These are phyloP conservation scores for Dissoconium aciculare DNA, from an alignment of 2,329 filamentous ascomycete species.

Conservation along the genomic window DNA sequence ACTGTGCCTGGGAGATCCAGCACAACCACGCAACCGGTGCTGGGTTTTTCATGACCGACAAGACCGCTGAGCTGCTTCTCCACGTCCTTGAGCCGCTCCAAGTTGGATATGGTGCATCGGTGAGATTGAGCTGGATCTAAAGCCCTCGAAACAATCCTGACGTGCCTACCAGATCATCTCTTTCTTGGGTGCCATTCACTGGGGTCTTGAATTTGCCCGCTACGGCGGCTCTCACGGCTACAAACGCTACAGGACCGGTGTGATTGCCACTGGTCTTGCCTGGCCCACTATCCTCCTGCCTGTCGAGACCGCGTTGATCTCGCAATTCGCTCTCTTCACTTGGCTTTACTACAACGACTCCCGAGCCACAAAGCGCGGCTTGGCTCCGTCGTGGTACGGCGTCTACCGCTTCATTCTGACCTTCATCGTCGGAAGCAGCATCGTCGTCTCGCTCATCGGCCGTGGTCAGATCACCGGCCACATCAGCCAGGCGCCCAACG, in stretches of 20 bases:
- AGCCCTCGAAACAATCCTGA: no score
- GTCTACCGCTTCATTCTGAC: constrained; percentile 87
- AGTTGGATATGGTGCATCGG: constrained; percentile 76
- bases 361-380: constrained; percentile 55
- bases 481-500: constrained; percentile 31
- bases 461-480: constrained; percentile 58
- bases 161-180: constrained; percentile 54
- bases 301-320: constrained; percentile 68
- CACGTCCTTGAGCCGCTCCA: constrained; percentile 72
- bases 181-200: constrained; percentile 86
- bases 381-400: constrained; percentile 72
- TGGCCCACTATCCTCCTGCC: constrained; percentile 84
- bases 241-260: constrained; percentile 68
- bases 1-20: constrained; percentile 70
- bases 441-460: constrained; percentile 67
- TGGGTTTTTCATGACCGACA: constrained; percentile 50
- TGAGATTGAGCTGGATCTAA: constrained; percentile 28
- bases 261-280: constrained; percentile 62
- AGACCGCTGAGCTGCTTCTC: constrained; percentile 57
- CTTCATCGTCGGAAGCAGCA: constrained; percentile 70
- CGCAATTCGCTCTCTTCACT: constrained; percentile 73
- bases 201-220: constrained; percentile 75
- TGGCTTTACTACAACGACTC: constrained; percentile 75
- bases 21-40: constrained; percentile 46
- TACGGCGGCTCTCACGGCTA: constrained; percentile 53